Conservation (phyloP, 2,329 filamentous ascomycete genomes). For the Colletotrichum sp. region DNA sequence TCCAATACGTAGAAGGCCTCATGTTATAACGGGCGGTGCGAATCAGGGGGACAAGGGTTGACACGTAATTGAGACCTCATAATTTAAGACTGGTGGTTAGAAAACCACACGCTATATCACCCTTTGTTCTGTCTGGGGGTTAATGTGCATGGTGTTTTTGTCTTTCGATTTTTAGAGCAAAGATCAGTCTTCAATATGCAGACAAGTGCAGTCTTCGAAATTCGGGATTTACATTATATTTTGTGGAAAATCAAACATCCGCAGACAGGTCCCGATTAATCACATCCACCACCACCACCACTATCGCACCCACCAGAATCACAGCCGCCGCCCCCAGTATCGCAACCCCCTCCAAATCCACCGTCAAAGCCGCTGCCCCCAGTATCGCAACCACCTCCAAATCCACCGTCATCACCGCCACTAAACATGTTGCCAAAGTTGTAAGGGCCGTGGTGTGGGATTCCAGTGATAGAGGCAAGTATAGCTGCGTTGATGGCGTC, state of each 20-base stretch:
- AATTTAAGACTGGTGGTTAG: not conserved
- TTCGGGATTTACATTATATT: not conserved
- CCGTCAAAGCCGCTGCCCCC: not conserved
- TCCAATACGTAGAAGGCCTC: not conserved
- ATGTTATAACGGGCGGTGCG: not conserved
- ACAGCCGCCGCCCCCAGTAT: not conserved
- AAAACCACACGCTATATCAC: not conserved
- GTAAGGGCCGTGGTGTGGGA: not conserved
- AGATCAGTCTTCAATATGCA: not conserved
- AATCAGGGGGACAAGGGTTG: not conserved
- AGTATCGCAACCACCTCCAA: not conserved
- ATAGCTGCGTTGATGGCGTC: not conserved
- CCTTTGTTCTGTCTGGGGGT: not conserved
- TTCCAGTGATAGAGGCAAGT: not conserved
- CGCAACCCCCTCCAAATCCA: not conserved
- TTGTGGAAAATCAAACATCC: not conserved
- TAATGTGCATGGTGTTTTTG: not conserved
- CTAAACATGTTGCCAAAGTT: not conserved
- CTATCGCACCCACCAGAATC: not conserved
- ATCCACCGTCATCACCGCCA: not conserved
- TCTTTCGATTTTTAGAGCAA: not conserved
- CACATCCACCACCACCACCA: not conserved
- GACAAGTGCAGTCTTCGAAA: not conserved
- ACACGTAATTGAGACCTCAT: not conserved
- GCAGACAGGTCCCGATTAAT: not conserved